phyloP scores from a whole-genome alignment of 2,329 filamentous ascomycete genomes.

The Fusarium floridanum region DNA sequence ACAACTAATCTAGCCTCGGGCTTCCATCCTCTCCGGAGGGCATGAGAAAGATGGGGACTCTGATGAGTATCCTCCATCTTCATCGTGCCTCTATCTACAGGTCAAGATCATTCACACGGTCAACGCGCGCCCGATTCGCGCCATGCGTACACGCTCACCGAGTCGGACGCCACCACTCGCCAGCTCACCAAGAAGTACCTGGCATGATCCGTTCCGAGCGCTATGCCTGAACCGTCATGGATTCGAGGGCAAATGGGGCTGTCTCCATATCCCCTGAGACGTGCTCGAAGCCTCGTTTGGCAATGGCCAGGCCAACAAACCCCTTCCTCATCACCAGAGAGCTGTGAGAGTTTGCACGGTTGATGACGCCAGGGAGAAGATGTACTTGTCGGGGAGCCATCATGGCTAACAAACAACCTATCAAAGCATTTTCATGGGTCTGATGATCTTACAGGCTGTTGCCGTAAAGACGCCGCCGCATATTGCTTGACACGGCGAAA shows the following conservation, averaged over 20 bases:
- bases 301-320: not conserved
- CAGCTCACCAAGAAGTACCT: not conserved
- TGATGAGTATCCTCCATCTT: slow-evolving; percentile 4
- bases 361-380: not conserved
- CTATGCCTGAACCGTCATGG: not conserved
- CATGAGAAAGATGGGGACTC: slow-evolving; percentile 19
- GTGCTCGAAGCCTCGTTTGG: not conserved
- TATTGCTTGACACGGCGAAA: slow-evolving; percentile 1
- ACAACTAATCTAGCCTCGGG: slow-evolving; percentile 26
- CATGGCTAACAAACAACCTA: not conserved
- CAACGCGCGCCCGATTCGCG: not conserved
- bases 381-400: not conserved
- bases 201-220: not conserved
- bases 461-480: not conserved
- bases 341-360: not conserved
- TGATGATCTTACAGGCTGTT: not conserved
- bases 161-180: not conserved
- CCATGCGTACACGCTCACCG: not conserved
- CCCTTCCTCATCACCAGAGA: not conserved
- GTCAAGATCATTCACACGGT: slow-evolving; percentile 1
- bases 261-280: not conserved
- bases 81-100: not conserved
- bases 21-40: slow-evolving; percentile 15
- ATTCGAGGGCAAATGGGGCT: not conserved
- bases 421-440: not conserved